Base-by-base conservation (phyloP, 2,329 filamentous ascomycete species). In the Bipolaris victoriae region DNA sequence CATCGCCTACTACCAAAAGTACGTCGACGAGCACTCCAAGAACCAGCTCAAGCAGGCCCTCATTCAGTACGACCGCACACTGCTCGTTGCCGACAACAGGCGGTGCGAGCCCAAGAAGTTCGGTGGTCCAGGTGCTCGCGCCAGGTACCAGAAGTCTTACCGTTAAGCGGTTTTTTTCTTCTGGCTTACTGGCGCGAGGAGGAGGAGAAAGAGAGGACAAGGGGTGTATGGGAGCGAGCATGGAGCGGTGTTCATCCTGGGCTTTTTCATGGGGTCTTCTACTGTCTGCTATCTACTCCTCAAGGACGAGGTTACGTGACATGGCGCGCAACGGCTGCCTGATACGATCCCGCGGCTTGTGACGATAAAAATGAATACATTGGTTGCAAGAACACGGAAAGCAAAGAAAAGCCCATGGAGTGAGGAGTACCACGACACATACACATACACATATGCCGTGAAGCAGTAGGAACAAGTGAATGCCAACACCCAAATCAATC, bases 1-100 rank as follows among this genome's bases (percentile, higher is more conserved):
- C 80, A 78, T 96, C 78, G 90, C 92, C 82, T 97, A 97, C 90
- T 98, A 97, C 90, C 94, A 97, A 86, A 97, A 99, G 88, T 99
- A 89, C 85, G 92, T 98, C 83, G 95, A 99, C 80, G 95, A 99
- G 90, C 93, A 98, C 90, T 92, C 90, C 86, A 99, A 99, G 91
- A 97, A 98, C 89, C 87, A 92, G 84, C 88, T 99, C 79, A 99
- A 98, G 92, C 90, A 94, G 84, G 91, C 91, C 72, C 89, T 99
- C 74, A 91, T 94, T 78, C 88, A 92, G 81, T 99, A 94, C 86
- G 92, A 97, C 87, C 89, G 93, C 79, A 96, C 92, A 80, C 90
- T 99, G 72, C 90, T 99, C 78, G 95, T 99, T 77, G 95, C 95
- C 82, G 95, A 99, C 84, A 97, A 97, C 90, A 90, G 95, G 82